phyloP scores from a whole-genome alignment of 1,139 yeast species.

The Chernovozyma aurita region DNA sequence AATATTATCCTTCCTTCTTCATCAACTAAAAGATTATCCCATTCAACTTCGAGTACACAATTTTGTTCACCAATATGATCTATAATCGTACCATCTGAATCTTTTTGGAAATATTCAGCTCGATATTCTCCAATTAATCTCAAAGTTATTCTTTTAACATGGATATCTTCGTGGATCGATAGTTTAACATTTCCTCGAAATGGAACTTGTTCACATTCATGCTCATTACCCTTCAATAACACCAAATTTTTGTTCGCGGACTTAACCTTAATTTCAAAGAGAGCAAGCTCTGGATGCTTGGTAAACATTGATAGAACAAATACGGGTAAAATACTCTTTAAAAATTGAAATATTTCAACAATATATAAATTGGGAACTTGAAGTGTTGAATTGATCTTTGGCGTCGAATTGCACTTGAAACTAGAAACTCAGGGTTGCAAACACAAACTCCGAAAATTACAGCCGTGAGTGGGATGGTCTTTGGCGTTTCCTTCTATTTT shows the following conservation, averaged over 20 bases:
- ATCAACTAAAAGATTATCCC: constrained; percentile 55
- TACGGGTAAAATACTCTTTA: not conserved
- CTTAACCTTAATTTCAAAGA: constrained; percentile 36
- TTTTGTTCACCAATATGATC: constrained; percentile 49
- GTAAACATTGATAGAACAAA: not conserved
- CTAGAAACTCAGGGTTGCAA: too few relatives aligned
- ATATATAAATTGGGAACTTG: too few relatives aligned
- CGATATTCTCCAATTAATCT: constrained; percentile 50
- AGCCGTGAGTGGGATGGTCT: not conserved
- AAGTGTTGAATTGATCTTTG: too few relatives aligned
- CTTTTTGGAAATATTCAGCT: constrained; percentile 48
- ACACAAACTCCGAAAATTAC: not conserved
- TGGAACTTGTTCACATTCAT: constrained; percentile 50
- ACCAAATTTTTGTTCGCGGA: constrained; percentile 52
- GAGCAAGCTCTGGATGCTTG: constrained; percentile 16
- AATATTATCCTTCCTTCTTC: constrained; percentile 41
- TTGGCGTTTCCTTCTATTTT: not conserved
- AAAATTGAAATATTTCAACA: not conserved
- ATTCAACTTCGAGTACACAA: constrained; percentile 47
- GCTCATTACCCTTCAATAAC: constrained; percentile 52
- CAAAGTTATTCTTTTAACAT: constrained; percentile 44
- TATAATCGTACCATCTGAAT: constrained; percentile 28
- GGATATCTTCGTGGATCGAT: constrained; percentile 47
- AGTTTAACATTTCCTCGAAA: constrained; percentile 56
- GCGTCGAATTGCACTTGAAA: too few relatives aligned